Conservation (phyloP, 2,329 filamentous ascomycete species). For the Exophiala aquamarina region DNA sequence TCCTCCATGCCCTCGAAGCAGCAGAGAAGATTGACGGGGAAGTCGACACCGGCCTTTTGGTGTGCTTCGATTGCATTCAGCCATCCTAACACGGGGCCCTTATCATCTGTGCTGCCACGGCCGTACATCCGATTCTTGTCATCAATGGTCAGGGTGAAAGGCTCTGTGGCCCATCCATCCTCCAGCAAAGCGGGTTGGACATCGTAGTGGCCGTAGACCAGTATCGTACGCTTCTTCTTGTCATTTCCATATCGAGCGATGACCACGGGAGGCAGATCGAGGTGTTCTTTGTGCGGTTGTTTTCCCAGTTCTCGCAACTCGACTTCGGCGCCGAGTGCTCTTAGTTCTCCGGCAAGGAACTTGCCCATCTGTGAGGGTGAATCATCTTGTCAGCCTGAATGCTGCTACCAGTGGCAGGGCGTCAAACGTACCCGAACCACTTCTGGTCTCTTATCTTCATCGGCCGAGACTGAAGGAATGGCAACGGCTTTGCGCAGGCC, state of each 20-base stretch:
- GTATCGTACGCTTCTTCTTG: slow-evolving; percentile 87
- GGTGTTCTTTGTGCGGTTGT: slow-evolving; percentile 85
- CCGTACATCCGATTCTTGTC: slow-evolving; percentile 95
- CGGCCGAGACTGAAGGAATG: slow-evolving; percentile 92
- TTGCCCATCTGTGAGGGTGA: slow-evolving; percentile 70
- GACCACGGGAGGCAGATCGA: slow-evolving; percentile 89
- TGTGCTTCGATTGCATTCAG: slow-evolving; percentile 97
- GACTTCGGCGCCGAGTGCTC: slow-evolving; percentile 78
- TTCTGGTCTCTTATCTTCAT: slow-evolving; percentile 83
- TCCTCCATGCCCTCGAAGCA: slow-evolving; percentile 99
- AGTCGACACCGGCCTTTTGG: slow-evolving; percentile 88
- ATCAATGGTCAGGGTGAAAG: slow-evolving; percentile 84
- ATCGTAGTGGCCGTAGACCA: slow-evolving; percentile 98
- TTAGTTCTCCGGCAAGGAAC: slow-evolving; percentile 81
- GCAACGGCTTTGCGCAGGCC: slow-evolving; percentile 83
- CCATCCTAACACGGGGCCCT: slow-evolving; percentile 96
- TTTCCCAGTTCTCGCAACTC: slow-evolving; percentile 85
- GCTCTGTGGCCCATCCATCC: slow-evolving; percentile 94
- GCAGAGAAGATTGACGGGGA: slow-evolving; percentile 97
- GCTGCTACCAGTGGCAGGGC: background rate
- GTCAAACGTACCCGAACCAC: slow-evolving; percentile 68
- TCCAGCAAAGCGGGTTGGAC: slow-evolving; percentile 92
- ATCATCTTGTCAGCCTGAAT: slow-evolving; percentile 1
- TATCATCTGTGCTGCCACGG: slow-evolving; percentile 93
- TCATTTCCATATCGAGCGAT: slow-evolving; percentile 91